Evolutionary conservation across 495 filamentous ascomycete species (phyloP).

Genomic region (Neurospora sp.): DNA sequence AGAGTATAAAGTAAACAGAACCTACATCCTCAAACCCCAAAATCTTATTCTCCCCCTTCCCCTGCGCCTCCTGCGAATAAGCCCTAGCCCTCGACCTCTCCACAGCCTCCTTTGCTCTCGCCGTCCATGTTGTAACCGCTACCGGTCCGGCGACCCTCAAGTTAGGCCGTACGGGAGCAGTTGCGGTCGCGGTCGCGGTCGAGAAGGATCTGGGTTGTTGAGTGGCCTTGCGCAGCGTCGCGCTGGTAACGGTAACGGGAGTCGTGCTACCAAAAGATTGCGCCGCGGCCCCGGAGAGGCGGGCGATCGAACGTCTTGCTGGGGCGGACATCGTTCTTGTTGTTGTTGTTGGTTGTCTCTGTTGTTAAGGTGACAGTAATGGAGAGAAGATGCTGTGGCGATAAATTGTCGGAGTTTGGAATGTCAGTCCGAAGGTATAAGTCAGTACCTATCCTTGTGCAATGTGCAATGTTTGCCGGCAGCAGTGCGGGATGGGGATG

Average conservation of each 20-base stretch:
- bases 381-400: neutral
- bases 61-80: neutral
- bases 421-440: neutral
- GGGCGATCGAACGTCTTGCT: constrained; percentile 1
- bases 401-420: neutral
- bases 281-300: neutral
- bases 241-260: neutral
- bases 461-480: neutral
- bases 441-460: neutral
- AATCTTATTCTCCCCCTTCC: constrained; percentile 27
- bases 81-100: neutral
- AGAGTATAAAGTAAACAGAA: neutral
- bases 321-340: neutral
- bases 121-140: neutral
- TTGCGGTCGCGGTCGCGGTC: neutral
- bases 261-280: neutral
- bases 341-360: too few species aligned
- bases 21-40: constrained; percentile 38
- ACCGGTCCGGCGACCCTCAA: neutral
- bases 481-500: neutral
- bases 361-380: too few species aligned
- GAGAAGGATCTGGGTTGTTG: neutral
- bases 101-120: neutral
- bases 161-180: neutral
- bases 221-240: neutral